Evolutionary conservation across 73 alveolate genomes (phyloP).

Genomic region (Symbiodinium pilosum): DNA sequence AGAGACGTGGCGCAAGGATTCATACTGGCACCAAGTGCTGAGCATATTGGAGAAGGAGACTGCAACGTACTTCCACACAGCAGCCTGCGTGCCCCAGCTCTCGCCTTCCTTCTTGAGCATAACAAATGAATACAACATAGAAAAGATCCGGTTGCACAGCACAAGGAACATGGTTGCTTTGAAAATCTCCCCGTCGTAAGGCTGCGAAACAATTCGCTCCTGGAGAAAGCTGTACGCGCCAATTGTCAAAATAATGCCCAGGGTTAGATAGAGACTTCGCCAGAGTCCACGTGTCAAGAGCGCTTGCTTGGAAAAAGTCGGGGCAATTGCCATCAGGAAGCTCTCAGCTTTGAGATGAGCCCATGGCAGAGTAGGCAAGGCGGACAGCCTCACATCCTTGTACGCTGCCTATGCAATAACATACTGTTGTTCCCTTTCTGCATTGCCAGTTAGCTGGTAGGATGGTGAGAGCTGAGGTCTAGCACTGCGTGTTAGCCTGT

Average conservation of each 20-base stretch:
- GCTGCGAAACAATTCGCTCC: constrained; percentile 50
- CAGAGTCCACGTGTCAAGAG: background rate
- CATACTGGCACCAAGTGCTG: constrained; percentile 72
- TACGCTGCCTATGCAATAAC: background rate
- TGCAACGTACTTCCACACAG: constrained; percentile 45
- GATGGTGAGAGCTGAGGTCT: background rate
- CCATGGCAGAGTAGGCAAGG: background rate
- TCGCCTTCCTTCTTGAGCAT: constrained; percentile 26
- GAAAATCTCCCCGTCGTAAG: background rate
- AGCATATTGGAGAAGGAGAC: constrained; percentile 88
- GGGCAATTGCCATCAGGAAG: no score
- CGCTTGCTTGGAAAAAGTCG: no score
- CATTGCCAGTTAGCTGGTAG: background rate
- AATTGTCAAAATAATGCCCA: constrained; percentile 42
- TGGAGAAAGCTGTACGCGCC: constrained; percentile 75
- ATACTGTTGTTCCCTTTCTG: background rate
- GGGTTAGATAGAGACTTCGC: constrained; percentile 4
- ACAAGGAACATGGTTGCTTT: constrained; percentile 75
- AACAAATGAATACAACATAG: constrained; percentile 32
- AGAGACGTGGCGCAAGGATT: constrained; percentile 44
- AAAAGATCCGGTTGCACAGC: constrained; percentile 58
- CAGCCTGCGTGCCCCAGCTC: constrained; percentile 50
- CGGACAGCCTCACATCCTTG: background rate
- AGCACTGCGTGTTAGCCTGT: background rate
- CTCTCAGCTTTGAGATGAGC: no score